Conservation (phyloP, 2,329 filamentous ascomycete genomes). For the Aschersonia sp. region DNA sequence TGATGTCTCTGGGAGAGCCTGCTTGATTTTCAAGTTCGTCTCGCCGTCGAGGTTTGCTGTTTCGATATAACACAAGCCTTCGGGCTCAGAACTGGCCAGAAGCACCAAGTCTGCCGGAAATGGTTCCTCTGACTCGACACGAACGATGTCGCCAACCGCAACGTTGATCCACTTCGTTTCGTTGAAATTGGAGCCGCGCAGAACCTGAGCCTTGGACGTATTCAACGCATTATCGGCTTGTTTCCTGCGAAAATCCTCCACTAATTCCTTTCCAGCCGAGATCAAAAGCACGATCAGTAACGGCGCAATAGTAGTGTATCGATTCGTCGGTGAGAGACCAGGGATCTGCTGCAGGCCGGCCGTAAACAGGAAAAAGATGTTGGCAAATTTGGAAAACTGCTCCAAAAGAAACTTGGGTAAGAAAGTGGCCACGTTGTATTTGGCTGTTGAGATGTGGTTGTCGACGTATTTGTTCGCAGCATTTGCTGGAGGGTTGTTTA, state of each 20-base stretch:
- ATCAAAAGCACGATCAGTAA: conserved; percentile 78
- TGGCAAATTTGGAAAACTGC: conserved; percentile 98
- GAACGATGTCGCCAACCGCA: conserved; percentile 79
- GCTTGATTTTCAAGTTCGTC: conserved; percentile 98
- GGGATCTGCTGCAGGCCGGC: conserved; percentile 91
- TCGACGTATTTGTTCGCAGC: conserved; percentile 78
- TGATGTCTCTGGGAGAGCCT: conserved; percentile 85
- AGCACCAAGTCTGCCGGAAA: conserved; percentile 91
- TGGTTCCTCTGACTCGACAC: conserved; percentile 86
- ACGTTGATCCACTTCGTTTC: conserved; percentile 92
- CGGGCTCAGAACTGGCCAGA: conserved; percentile 87
- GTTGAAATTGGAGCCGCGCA: conserved; percentile 72
- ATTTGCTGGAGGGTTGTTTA: conserved; percentile 95
- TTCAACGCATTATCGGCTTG: conserved; percentile 79
- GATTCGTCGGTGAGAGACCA: conserved; percentile 84
- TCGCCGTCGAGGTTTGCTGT: conserved; percentile 96
- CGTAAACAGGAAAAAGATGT: conserved; percentile 98
- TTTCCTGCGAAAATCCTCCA: conserved; percentile 87
- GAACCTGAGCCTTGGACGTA: conserved; percentile 67
- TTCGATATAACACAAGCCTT: conserved; percentile 96
- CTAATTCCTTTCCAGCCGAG: conserved; percentile 87
- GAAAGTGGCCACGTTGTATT: conserved; percentile 91
- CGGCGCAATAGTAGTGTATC: conserved; percentile 93
- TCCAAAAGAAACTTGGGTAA: conserved; percentile 94
- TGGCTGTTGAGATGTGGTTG: conserved; percentile 95